phyloP scores from a whole-genome alignment of 768 basidiomycete species.

The Termitomyces sp. region DNA sequence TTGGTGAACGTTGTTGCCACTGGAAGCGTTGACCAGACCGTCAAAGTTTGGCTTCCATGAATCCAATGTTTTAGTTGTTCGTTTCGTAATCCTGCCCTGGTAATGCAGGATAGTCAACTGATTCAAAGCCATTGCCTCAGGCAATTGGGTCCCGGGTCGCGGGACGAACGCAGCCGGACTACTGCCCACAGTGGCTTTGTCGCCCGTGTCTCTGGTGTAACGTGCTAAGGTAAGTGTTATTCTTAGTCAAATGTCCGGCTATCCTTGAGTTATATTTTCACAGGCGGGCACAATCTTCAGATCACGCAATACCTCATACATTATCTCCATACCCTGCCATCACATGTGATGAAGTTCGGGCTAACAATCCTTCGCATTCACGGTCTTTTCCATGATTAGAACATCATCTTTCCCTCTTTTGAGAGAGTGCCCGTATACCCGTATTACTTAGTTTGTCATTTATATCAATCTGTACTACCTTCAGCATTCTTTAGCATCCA shows the following conservation, averaged over 20 bases:
- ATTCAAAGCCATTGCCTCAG: not conserved
- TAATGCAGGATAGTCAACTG: not conserved
- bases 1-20: slow-evolving; percentile 68
- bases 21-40: slow-evolving; percentile 63
- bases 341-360: slow-evolving; percentile 9
- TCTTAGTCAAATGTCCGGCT: not conserved
- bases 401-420: slow-evolving; percentile 4
- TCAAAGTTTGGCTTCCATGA: slow-evolving; percentile 64
- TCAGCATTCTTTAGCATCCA: slow-evolving; percentile 12
- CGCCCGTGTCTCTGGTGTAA: slow-evolving; percentile 7
- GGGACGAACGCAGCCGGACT: slow-evolving; percentile 3
- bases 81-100: not conserved
- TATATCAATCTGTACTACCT: slow-evolving; percentile 20
- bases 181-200: slow-evolving; percentile 7
- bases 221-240: slow-evolving; percentile 14
- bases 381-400: slow-evolving; percentile 18
- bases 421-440: slow-evolving; percentile 13
- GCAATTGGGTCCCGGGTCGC: not conserved
- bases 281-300: slow-evolving; percentile 6
- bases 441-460: slow-evolving; percentile 15
- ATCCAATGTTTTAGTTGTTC: slow-evolving; percentile 2
- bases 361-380: slow-evolving; percentile 19
- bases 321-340: slow-evolving; percentile 10
- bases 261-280: not conserved
- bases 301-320: slow-evolving; percentile 14